These are phyloP conservation scores for Ceratonia siliqua DNA, from an alignment of 306 rosid genomes.

Conservation along the genomic window DNA sequence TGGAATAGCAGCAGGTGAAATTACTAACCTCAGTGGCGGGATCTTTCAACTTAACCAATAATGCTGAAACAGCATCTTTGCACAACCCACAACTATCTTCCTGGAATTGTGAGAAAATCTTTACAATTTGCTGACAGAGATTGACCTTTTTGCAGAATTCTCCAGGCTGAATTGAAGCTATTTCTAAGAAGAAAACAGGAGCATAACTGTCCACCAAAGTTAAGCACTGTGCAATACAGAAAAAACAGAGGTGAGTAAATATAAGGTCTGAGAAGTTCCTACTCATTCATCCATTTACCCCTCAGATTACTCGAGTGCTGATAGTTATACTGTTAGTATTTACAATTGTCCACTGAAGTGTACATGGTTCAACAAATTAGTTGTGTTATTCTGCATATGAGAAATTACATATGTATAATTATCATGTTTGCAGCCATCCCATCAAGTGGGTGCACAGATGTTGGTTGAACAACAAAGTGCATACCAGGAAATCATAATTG, in stretches of 20 bases:
- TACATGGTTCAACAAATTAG: background rate
- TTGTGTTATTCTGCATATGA: background rate
- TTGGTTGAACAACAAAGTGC: background rate
- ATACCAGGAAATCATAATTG: background rate
- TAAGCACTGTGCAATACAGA: conserved; percentile 56
- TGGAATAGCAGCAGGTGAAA: background rate
- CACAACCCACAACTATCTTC: conserved; percentile 71
- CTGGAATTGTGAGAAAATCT: conserved; percentile 46
- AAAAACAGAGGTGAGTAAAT: background rate
- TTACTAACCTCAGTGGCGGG: conserved; percentile 79
- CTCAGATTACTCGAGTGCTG: background rate
- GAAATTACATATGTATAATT: conserved; percentile 14
- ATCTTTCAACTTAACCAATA: conserved; percentile 68
- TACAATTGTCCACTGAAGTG: conserved; percentile 4
- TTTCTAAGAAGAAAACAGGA: conserved; percentile 66
- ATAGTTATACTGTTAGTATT: background rate
- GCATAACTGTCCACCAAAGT: conserved; percentile 69
- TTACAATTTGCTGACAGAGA: conserved; percentile 56
- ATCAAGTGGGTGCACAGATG: background rate
- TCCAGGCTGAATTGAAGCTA: conserved; percentile 53
- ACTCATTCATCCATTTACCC: conserved; percentile 13
- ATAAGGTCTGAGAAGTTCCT: background rate
- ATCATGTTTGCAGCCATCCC: conserved; percentile 4
- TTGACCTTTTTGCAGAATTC: conserved; percentile 53
- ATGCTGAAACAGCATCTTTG: conserved; percentile 60